Percentiles rank a stretch among this genome's conserved stretches.
These are phyloP conservation scores for Coemansia sp. DNA, from an alignment of 192 early-diverging fungal genomes.

Conservation along the genomic window DNA sequence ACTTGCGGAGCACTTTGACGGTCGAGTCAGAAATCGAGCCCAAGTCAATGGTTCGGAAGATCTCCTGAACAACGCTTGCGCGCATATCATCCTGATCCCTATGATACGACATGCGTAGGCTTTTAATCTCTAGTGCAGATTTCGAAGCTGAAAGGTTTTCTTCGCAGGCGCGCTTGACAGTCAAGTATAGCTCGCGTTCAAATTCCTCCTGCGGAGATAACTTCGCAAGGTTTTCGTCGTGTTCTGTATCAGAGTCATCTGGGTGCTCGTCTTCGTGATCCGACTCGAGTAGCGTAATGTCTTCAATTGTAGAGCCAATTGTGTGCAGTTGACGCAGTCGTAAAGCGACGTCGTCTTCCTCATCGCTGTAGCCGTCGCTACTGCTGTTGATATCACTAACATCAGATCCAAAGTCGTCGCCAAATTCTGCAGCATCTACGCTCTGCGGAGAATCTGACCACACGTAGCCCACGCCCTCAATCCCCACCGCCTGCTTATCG, in stretches of 20 bases:
- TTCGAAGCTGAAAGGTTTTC: conserved; percentile 74
- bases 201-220: conserved; percentile 59
- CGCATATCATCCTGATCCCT: conserved; percentile 78
- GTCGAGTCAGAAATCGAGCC: conserved; percentile 45
- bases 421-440: neutral
- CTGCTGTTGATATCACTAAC: conserved; percentile 60
- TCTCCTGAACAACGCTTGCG: conserved; percentile 66
- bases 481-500: conserved; percentile 53
- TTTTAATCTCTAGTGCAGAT: conserved; percentile 81
- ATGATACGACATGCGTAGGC: conserved; percentile 83
- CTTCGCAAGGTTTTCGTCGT: conserved; percentile 52
- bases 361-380: conserved; percentile 41
- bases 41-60: conserved; percentile 65
- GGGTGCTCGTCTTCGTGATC: conserved; percentile 19
- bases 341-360: conserved; percentile 7
- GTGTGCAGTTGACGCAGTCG: conserved; percentile 23
- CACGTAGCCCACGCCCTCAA: conserved; percentile 60
- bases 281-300: conserved; percentile 19
- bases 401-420: conserved; percentile 2
- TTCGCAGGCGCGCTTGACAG: conserved; percentile 76
- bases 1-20: conserved; percentile 56
- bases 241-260: conserved; percentile 21
- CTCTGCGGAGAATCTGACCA: conserved; percentile 39
- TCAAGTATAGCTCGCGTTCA: conserved; percentile 67
- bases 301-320: conserved; percentile 25